A percentile compares a stretch with the other conserved stretches of the same genome.
Evolutionary conservation across 495 filamentous ascomycete genomes (phyloP).

Genomic region (Xylaria scruposa): DNA sequence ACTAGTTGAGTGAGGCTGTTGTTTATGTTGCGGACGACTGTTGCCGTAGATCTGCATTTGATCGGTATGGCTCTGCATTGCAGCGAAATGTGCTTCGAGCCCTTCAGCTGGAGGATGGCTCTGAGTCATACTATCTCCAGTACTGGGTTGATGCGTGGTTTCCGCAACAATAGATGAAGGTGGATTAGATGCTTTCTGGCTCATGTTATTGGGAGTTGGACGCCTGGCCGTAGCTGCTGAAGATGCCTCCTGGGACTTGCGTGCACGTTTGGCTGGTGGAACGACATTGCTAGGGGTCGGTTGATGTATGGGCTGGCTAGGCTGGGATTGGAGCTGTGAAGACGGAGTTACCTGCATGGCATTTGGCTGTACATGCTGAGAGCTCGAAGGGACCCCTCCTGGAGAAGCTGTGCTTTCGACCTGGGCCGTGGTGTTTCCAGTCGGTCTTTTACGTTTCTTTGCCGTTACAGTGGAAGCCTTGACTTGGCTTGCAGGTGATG

Average conservation of each 20-base stretch:
- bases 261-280: constrained; percentile 36
- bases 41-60: constrained; percentile 31
- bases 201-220: constrained; percentile 36
- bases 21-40: constrained; percentile 39
- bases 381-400: constrained; percentile 23
- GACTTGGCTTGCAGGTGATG: constrained; percentile 36
- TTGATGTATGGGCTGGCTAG: constrained; percentile 18
- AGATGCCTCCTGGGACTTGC: constrained; percentile 40
- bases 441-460: constrained; percentile 43
- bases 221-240: constrained; percentile 33
- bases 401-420: constrained; percentile 12
- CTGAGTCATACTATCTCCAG: constrained; percentile 30
- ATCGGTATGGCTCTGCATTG: constrained; percentile 36
- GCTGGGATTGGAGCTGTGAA: constrained; percentile 31
- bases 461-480: constrained; percentile 40
- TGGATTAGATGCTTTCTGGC: constrained; percentile 30
- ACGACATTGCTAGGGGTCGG: constrained; percentile 16
- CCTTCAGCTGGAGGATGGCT: constrained; percentile 35
- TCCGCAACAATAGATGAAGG: constrained; percentile 28
- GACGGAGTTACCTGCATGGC: constrained; percentile 26
- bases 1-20: constrained; percentile 31
- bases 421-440: constrained; percentile 25
- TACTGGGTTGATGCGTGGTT: constrained; percentile 26
- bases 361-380: constrained; percentile 31
- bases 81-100: constrained; percentile 41